Evolutionary conservation across 345 rosid species (phyloP), one percentile per base, ranked within the genome.

Genomic region (Salix caprea): DNA sequence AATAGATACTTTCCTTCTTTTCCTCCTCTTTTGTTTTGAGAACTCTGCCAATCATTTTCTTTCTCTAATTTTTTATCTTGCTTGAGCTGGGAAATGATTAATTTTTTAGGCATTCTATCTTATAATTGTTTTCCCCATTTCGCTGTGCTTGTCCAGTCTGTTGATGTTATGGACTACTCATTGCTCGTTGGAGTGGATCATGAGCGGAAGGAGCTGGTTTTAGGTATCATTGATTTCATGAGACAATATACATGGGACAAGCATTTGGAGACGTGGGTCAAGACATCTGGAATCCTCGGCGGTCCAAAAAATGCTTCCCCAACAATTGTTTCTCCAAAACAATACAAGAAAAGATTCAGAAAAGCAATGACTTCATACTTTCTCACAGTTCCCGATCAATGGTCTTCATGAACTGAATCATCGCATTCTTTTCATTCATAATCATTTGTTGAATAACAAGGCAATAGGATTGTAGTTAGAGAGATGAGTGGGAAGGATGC

Each of bases 231-330:
- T 14, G 99, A 96, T 86, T 94, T 87, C 91, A 87, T 94, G 92
- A 89, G 99, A 87, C 97, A 96, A 73, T 96, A 96, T 83, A 96
- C 99, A 70, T 96, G 99, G 99, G 99, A 96, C 85, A 96, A 96
- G 86, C 98, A 96, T 54, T 84, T 96, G 78, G 99, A 96, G 90
- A 92, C 99, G 16, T 94, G 97, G 99, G 94, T 96, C 3, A 96
- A 96, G 84, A 92, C 97, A 18, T 81, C 95, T 1, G 97, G 97
- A 40, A 90, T 94, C 62, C 89, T 96, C 11, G 99, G 99, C 4
- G 99, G 99, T 64, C 87, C 82, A 0, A 96, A 84, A 83, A 91
- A 94, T 73, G 93, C 90, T 60, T 71, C 97, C 36, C 98, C 98
- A 1, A 96, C 99, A 5, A 89, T 96, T 58, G 64, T 96, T 39